Evolutionary conservation across 2,329 filamentous ascomycete species (phyloP).

Genomic region (Fusarium temperatum): DNA sequence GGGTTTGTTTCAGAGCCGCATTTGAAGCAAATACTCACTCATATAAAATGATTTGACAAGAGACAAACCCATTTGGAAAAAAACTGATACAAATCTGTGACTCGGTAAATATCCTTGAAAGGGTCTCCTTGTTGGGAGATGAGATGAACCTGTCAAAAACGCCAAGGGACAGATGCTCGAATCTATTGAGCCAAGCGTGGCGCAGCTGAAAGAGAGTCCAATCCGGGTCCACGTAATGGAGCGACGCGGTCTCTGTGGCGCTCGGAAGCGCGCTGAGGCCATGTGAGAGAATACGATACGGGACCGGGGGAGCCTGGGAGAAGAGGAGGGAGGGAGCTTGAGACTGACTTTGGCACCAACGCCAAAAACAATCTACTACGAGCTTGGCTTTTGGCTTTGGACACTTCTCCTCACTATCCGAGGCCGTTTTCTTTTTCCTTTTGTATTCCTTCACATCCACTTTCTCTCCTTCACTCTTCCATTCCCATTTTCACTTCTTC

Average conservation of each 20-base stretch:
- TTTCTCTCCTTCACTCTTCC: background rate
- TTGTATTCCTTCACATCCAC: slow-evolving; percentile 19
- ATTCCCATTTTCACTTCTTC: background rate
- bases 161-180: slow-evolving; percentile 25
- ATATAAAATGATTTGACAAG: background rate
- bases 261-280: slow-evolving; percentile 9
- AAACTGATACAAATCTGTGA: slow-evolving; percentile 13
- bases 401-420: slow-evolving; percentile 16
- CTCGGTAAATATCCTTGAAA: slow-evolving; percentile 10
- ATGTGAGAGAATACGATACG: slow-evolving; percentile 31
- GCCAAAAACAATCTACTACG: slow-evolving; percentile 22
- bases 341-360: slow-evolving; percentile 34
- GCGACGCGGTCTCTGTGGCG: slow-evolving; percentile 40
- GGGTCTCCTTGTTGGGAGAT: slow-evolving; percentile 5
- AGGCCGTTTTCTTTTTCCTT: slow-evolving; percentile 11
- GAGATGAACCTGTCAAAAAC: slow-evolving; percentile 3
- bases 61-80: background rate
- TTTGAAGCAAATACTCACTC: background rate
- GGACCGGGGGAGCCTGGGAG: background rate
- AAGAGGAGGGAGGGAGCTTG: slow-evolving; percentile 15
- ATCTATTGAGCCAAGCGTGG: slow-evolving; percentile 44
- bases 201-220: slow-evolving; percentile 41
- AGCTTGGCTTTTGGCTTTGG: slow-evolving; percentile 15
- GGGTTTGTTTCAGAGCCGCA: slow-evolving; percentile 4
- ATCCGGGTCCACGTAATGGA: slow-evolving; percentile 41